These are phyloP conservation scores for Salicornia ramosissima DNA, from an alignment of 148 eudicot genomes.

Conservation along the genomic window DNA sequence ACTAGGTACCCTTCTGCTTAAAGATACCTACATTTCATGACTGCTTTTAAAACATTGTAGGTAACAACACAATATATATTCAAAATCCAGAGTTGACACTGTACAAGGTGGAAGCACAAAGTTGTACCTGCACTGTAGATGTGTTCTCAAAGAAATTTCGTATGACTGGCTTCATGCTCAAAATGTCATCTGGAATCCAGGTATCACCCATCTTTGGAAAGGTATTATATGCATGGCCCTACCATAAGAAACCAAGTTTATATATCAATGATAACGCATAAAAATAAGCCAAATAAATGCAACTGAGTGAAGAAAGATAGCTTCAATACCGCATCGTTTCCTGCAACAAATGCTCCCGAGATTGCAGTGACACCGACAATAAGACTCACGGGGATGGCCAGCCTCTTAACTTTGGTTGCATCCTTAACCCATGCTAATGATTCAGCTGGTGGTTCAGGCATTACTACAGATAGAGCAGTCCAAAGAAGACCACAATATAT, in stretches of 20 bases:
- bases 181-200: constrained; percentile 94
- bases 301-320: background rate
- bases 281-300: background rate
- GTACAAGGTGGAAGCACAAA: background rate
- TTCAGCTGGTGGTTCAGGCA: constrained; percentile 99
- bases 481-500: constrained; percentile 89
- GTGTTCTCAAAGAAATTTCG: constrained; percentile 97
- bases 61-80: too few relatives aligned
- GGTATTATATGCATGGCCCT: constrained; percentile 96
- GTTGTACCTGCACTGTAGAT: constrained; percentile 83
- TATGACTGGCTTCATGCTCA: constrained; percentile 74
- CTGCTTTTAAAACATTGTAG: too few relatives aligned
- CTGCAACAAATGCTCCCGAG: constrained; percentile 98
- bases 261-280: background rate
- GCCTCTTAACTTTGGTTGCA: constrained; percentile 84
- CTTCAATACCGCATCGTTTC: constrained; percentile 89
- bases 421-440: constrained; percentile 85
- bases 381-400: constrained; percentile 79
- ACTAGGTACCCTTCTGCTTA: background rate
- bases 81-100: background rate
- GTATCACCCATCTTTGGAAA: constrained; percentile 97
- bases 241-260: constrained; percentile 13
- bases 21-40: background rate
- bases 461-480: constrained; percentile 94
- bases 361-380: constrained; percentile 88